phyloP scores from a whole-genome alignment of 2,329 filamentous ascomycete genomes.

The Paracamarosporium sp. region DNA sequence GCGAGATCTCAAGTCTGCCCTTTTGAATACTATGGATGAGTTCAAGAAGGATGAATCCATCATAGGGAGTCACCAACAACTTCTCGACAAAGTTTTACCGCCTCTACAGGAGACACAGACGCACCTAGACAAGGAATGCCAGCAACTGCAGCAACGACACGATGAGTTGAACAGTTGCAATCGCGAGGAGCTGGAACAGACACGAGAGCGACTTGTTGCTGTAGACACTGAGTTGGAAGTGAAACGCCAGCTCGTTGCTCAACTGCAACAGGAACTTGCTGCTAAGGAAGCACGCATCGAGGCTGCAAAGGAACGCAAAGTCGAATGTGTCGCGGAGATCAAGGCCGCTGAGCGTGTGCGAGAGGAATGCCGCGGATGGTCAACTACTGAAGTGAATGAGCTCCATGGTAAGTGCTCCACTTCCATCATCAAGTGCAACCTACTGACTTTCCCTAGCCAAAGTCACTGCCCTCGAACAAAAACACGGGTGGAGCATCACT shows the following conservation, averaged over 20 bases:
- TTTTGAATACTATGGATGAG: constrained; percentile 75
- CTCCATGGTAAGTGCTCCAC: constrained; percentile 70
- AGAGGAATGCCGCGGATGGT: constrained; percentile 91
- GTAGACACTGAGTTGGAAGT: constrained; percentile 73
- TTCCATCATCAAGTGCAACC: background rate
- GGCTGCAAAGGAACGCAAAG: constrained; percentile 69
- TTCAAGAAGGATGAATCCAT: constrained; percentile 76
- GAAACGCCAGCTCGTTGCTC: constrained; percentile 71
- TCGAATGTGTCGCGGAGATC: constrained; percentile 75
- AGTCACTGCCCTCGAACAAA: constrained; percentile 69
- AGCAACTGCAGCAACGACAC: constrained; percentile 73
- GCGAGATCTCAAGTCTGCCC: constrained; percentile 79
- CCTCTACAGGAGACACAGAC: constrained; percentile 66
- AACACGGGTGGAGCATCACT: constrained; percentile 75
- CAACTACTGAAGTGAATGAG: constrained; percentile 76
- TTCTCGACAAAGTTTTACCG: constrained; percentile 74
- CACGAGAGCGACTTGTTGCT: constrained; percentile 71
- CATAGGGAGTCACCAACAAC: constrained; percentile 70
- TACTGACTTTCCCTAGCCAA: constrained; percentile 61
- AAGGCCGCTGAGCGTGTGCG: constrained; percentile 80
- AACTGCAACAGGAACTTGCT: constrained; percentile 70
- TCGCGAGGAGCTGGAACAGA: constrained; percentile 75
- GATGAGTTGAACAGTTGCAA: constrained; percentile 81
- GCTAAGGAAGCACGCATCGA: constrained; percentile 71
- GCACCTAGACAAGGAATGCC: constrained; percentile 67